These are phyloP conservation scores for Colletotrichum orchidophilum DNA, from an alignment of 2,329 filamentous ascomycete species.

Conservation along the genomic window DNA sequence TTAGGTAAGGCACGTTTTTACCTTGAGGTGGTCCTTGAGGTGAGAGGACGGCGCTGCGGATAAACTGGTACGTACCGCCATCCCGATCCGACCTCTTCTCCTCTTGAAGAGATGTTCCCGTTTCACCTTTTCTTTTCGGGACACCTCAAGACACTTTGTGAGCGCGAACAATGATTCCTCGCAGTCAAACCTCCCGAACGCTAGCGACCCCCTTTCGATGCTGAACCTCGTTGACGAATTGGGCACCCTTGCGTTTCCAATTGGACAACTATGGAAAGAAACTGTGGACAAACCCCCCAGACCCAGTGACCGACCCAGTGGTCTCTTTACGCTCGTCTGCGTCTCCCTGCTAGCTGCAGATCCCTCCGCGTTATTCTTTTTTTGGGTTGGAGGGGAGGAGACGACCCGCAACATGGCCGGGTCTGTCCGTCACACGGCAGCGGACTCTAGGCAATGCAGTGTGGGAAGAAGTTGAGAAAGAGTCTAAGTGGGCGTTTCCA, in stretches of 20 bases:
- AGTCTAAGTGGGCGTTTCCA: neutral
- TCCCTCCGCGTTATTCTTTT: neutral
- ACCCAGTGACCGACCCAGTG: neutral
- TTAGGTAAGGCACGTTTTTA: neutral
- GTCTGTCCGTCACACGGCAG: neutral
- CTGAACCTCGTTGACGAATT: neutral
- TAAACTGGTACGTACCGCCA: neutral
- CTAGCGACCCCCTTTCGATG: neutral
- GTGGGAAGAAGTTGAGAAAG: neutral
- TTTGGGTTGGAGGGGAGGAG: neutral
- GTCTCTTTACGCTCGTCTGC: neutral
- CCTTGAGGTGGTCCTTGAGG: no score
- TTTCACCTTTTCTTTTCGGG: slow-evolving; percentile 22
- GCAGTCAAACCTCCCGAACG: neutral
- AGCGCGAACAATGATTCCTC: neutral
- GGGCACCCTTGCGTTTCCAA: neutral
- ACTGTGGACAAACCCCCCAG: neutral
- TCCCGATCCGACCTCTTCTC: neutral
- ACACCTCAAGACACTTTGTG: neutral
- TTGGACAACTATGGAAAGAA: neutral
- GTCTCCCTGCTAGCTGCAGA: slow-evolving; percentile 30
- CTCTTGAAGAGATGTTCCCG: slow-evolving; percentile 3
- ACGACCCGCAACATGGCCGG: neutral
- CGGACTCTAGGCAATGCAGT: neutral
- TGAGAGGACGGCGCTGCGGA: neutral